Conservation (phyloP, 805 yeast species). For the Yamadazyma phyllophila region DNA sequence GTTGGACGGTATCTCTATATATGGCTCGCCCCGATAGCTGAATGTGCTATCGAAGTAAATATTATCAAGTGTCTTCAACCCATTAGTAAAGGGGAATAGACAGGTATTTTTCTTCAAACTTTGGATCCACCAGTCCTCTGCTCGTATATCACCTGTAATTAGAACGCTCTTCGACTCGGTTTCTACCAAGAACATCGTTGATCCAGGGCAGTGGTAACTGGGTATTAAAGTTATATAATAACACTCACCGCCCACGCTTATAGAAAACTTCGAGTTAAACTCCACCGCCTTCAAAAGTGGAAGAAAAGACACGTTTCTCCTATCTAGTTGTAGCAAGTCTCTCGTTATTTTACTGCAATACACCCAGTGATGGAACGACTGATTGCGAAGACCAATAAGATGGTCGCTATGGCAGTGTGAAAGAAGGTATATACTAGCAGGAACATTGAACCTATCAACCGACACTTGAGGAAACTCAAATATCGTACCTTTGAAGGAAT, state of each 20-base stretch:
- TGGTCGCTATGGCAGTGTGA: conserved; percentile 60
- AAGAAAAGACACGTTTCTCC: conserved; percentile 17
- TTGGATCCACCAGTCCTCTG: conserved; percentile 52
- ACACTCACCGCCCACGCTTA: conserved; percentile 14
- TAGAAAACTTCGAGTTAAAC: conserved; percentile 19
- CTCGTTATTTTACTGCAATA: conserved; percentile 44
- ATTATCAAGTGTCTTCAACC: conserved; percentile 34
- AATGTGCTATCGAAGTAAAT: conserved; percentile 58
- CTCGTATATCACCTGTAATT: conserved; percentile 57
- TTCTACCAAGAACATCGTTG: conserved; percentile 52
- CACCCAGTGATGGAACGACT: conserved; percentile 38
- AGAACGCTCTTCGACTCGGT: conserved; percentile 33
- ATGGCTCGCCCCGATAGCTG: conserved; percentile 49
- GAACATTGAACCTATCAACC: conserved; percentile 32
- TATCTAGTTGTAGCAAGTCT: conserved; percentile 20
- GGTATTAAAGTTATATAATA: conserved; percentile 43
- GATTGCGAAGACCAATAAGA: conserved; percentile 43
- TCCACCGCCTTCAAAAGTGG: conserved; percentile 19
- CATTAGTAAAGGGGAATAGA: conserved; percentile 41
- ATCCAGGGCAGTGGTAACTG: conserved; percentile 61
- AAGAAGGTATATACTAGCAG: conserved; percentile 29
- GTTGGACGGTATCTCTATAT: conserved; percentile 42
- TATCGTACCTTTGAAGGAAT: conserved; percentile 38
- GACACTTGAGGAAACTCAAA: conserved; percentile 49
- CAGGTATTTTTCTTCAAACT: conserved; percentile 31